phyloP scores from a whole-genome alignment of 495 filamentous ascomycete species.

The Baudoinia panamericana region DNA sequence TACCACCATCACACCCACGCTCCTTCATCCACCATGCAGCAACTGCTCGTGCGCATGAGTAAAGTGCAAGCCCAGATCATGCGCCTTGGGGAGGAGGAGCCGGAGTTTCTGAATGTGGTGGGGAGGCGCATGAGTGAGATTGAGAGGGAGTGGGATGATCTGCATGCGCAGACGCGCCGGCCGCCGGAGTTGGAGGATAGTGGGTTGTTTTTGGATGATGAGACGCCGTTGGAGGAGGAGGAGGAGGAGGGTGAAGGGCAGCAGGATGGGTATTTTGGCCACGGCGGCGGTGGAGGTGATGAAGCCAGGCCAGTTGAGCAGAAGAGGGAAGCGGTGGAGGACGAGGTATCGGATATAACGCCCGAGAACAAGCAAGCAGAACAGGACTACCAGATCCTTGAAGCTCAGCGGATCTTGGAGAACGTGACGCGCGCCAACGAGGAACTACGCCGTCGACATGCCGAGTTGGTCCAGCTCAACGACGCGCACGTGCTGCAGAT shows the following conservation, averaged over 20 bases:
- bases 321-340: constrained; percentile 3
- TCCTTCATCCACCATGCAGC: constrained; percentile 14
- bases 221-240: constrained; percentile 6
- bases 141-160: constrained; percentile 14
- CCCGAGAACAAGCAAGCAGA: constrained; percentile 10
- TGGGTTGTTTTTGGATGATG: constrained; percentile 22
- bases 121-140: constrained; percentile 15
- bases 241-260: not conserved
- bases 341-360: constrained; percentile 2
- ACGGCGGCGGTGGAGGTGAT: not conserved
- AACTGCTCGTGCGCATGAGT: constrained; percentile 12
- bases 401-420: constrained; percentile 16
- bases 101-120: constrained; percentile 7
- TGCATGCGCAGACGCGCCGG: constrained; percentile 16
- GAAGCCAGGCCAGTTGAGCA: too few relatives aligned
- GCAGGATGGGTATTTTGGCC: not conserved
- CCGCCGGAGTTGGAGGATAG: constrained; percentile 20
- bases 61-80: constrained; percentile 14
- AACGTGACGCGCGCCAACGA: constrained; percentile 2
- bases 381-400: constrained; percentile 9
- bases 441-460: constrained; percentile 19
- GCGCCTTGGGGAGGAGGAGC: constrained; percentile 2
- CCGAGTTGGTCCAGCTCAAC: constrained; percentile 18
- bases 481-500: constrained; percentile 9
- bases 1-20: not conserved